Evolutionary conservation across 257 asterid species (phyloP), one percentile per base, ranked within the genome.

Genomic region (Solanum boliviense): DNA sequence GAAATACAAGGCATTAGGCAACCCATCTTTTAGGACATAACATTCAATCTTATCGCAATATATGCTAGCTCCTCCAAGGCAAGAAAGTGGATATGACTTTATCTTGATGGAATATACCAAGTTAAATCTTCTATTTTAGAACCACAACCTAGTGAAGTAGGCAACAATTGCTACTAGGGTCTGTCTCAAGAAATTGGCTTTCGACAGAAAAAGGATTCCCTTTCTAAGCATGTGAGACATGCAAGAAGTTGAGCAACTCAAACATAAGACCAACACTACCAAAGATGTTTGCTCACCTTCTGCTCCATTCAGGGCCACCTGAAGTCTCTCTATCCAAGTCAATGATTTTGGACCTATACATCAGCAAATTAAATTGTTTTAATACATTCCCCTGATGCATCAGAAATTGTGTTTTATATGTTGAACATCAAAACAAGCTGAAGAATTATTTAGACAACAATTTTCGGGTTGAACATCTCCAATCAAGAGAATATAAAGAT

Each of bases 311-410:
- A 71, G 13, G 70, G 91, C 86, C 31, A 93, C 90, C 29, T 83
- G 79, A 86, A 93, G 90, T 73, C 93, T 91, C 72, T 48, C 89
- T 21, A 83, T 72, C 95, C 93, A 93, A 52, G 91, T 91, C 90
- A 93, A 74, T 46, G 74, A 89, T 39, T 29, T 62, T 16, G 65
- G 12, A 44, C 32, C 90, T 90, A 70, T 70, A 88, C 84, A 86
- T 44, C 13, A 36, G 58, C 25, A 86, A 18, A 83, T n/a, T 16
- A 48, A 36, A 13, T 13, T 2, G 11, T 38, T 60, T 34, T n/a
- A 84, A 25, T 9, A 65, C 60, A 65, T 34, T 25, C 10, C 44
- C 78, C 31, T 62, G 25, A 41, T 13, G 75, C 25, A 41, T 7
- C 58, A 84, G 48, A 1, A 38, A 84, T 62, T 84, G 74, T 36